Evolutionary conservation across 2,329 filamentous ascomycete genomes (phyloP).

Genomic region (Byssothecium circinans): DNA sequence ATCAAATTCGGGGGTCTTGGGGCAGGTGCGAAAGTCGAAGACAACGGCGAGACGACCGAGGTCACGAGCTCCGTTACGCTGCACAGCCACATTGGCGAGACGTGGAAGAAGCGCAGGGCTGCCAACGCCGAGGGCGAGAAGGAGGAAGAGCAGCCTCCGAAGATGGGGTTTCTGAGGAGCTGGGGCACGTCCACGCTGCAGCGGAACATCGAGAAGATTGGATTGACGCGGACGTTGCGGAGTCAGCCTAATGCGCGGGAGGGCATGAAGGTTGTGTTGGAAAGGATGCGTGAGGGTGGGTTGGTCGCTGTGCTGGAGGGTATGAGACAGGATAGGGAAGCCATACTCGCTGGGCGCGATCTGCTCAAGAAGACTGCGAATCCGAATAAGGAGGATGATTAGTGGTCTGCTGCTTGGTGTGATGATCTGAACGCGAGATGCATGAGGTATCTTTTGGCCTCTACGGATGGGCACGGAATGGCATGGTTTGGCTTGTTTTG

Average conservation of each 20-base stretch:
- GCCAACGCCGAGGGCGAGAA: conserved; percentile 44
- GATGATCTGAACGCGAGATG: neutral
- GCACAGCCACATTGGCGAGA: conserved; percentile 70
- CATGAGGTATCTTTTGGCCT: conserved; percentile 1
- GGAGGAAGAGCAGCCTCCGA: conserved; percentile 52
- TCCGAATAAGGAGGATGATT: conserved; percentile 30
- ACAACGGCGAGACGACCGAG: conserved; percentile 56
- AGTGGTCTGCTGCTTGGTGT: neutral
- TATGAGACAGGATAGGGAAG: conserved; percentile 64
- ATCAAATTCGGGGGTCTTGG: conserved; percentile 28
- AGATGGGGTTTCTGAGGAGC: conserved; percentile 59
- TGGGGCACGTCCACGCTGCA: conserved; percentile 75
- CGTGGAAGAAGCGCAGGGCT: conserved; percentile 55
- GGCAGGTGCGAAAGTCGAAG: conserved; percentile 32
- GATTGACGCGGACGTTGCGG: conserved; percentile 74
- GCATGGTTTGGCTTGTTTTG: conserved; percentile 9
- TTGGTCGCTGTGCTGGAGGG: conserved; percentile 70
- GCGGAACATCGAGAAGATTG: conserved; percentile 76
- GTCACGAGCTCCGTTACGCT: conserved; percentile 76
- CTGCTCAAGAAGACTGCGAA: conserved; percentile 8
- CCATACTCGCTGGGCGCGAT: conserved; percentile 31
- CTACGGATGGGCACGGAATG: neutral
- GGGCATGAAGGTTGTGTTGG: conserved; percentile 80
- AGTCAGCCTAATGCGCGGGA: conserved; percentile 79
- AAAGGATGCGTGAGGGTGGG: conserved; percentile 67